Conservation (phyloP, 2,329 filamentous ascomycete genomes). For the Stemphylium vesicarium region DNA sequence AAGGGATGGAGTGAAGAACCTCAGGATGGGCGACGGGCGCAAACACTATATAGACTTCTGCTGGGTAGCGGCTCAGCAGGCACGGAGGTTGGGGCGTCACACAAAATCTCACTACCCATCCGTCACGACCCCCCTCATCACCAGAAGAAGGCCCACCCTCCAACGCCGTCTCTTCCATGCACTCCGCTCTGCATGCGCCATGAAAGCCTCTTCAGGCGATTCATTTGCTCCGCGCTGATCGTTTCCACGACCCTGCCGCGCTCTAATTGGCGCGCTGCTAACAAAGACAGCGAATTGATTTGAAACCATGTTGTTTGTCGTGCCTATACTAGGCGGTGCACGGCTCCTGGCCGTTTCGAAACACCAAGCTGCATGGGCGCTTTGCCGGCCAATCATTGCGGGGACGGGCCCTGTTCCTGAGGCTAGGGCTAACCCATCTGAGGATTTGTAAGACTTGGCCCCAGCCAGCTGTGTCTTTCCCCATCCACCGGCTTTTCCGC, state of each 20-base stretch:
- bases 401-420: slow-evolving; percentile 15
- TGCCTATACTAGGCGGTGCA: slow-evolving; percentile 9
- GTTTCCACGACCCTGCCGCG: background rate
- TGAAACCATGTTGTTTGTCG: slow-evolving; percentile 20
- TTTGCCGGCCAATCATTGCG: slow-evolving; percentile 24
- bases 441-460: slow-evolving; percentile 13
- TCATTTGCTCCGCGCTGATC: background rate
- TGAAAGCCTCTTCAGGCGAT: background rate
- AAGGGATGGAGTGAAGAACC: background rate
- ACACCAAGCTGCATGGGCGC: slow-evolving; percentile 23
- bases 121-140: background rate
- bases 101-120: slow-evolving; percentile 2
- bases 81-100: slow-evolving; percentile 21
- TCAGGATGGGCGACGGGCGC: slow-evolving; percentile 5
- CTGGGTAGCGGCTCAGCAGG: slow-evolving; percentile 20
- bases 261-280: slow-evolving; percentile 9
- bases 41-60: slow-evolving; percentile 22
- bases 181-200: background rate
- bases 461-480: slow-evolving; percentile 6
- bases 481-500: slow-evolving; percentile 1
- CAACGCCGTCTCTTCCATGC: slow-evolving; percentile 1
- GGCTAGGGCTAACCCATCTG: slow-evolving; percentile 10
- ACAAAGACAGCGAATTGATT: slow-evolving; percentile 5
- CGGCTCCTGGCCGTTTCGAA: slow-evolving; percentile 26
- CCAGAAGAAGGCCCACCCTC: slow-evolving; percentile 1